A percentile compares a stretch with the other conserved stretches of the same genome.
phyloP scores from a whole-genome alignment of 108 stramenopile species.

The Phaeodactylum tricornutum region DNA sequence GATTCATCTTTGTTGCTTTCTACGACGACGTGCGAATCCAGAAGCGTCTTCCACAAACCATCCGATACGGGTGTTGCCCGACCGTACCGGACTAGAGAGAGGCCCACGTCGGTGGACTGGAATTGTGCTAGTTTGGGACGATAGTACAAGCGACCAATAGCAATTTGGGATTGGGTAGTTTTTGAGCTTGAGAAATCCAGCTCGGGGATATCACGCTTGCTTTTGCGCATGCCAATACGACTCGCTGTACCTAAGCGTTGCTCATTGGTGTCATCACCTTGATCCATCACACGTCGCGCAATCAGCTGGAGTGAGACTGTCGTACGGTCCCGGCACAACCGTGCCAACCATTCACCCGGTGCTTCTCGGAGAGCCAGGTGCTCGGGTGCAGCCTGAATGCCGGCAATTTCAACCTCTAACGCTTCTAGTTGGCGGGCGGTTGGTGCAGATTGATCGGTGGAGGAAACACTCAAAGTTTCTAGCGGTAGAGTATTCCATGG shows the following conservation, averaged over 20 bases:
- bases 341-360: slow-evolving; percentile 26
- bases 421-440: too few relatives aligned
- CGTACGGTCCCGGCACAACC: slow-evolving; percentile 29
- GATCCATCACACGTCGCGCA: slow-evolving; percentile 21
- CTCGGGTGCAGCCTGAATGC: neutral
- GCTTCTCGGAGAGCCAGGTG: too few relatives aligned
- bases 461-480: too few relatives aligned
- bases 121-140: slow-evolving; percentile 22
- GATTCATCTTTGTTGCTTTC: too few relatives aligned
- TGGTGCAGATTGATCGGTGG: too few relatives aligned
- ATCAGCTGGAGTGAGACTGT: slow-evolving; percentile 45
- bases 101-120: slow-evolving; percentile 19
- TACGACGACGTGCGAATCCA: neutral
- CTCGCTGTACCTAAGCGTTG: neutral
- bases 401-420: neutral
- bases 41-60: slow-evolving; percentile 2
- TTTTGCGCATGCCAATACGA: neutral
- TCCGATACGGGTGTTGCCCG: slow-evolving; percentile 15
- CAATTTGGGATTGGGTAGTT: slow-evolving; percentile 19
- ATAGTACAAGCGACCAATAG: slow-evolving; percentile 46
- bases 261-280: neutral
- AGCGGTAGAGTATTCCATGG: too few relatives aligned
- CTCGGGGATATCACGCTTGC: too few relatives aligned
- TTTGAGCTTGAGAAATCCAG: neutral
- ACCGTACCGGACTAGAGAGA: slow-evolving; percentile 16